A percentile compares a stretch with the other conserved stretches of the same genome.
Conservation (phyloP, 78 protist genomes). For the Dictyostelium citrinum region DNA sequence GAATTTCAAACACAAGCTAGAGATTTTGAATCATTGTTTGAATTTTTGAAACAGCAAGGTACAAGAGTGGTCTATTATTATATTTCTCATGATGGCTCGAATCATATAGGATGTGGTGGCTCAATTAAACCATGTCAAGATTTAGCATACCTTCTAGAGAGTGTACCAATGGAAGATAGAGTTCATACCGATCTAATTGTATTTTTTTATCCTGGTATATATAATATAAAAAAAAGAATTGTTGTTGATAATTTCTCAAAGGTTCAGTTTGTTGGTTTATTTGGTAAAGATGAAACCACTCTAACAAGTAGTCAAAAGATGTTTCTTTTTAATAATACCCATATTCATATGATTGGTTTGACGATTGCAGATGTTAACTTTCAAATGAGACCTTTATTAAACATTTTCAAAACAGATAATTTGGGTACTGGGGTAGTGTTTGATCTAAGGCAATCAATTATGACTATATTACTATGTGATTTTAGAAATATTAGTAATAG, state of each 20-base stretch:
- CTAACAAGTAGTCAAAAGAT: background rate
- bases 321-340: background rate
- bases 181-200: background rate
- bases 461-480: background rate
- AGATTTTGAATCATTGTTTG: background rate
- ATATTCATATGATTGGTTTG: background rate
- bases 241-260: background rate
- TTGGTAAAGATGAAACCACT: background rate
- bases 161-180: background rate
- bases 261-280: background rate
- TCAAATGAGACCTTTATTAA: background rate
- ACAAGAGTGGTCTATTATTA: background rate
- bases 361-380: background rate
- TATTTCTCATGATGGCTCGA: background rate
- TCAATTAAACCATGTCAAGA: background rate
- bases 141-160: background rate
- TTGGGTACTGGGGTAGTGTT: background rate
- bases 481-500: background rate
- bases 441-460: background rate
- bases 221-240: background rate
- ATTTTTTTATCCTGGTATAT: background rate
- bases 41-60: background rate
- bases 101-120: background rate
- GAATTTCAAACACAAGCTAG: background rate
- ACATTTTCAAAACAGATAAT: background rate